Percentiles rank a stretch among this genome's conserved stretches.
Evolutionary conservation across 2,329 filamentous ascomycete species (phyloP).

Genomic region (Paracoccidioides lutzii): DNA sequence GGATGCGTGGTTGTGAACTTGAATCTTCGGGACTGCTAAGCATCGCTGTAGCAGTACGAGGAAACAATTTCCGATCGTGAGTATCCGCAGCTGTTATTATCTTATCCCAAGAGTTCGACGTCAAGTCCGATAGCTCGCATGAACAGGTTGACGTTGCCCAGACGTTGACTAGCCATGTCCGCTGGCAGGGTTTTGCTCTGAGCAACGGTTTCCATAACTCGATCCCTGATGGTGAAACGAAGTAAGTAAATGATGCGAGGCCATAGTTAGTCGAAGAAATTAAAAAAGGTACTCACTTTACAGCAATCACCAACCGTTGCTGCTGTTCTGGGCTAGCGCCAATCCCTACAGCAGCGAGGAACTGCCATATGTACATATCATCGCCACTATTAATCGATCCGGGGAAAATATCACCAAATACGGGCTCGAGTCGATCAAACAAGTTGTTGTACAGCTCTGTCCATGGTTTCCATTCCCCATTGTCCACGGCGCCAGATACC

Average conservation of each 20-base stretch:
- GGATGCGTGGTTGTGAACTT: not conserved
- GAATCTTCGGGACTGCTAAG: no score
- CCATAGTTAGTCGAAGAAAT: not conserved
- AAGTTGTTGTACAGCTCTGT: slow-evolving; percentile 69
- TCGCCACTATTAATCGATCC: slow-evolving; percentile 80
- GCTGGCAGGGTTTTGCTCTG: slow-evolving; percentile 80
- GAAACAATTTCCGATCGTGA: not conserved
- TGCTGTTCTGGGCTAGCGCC: slow-evolving; percentile 90
- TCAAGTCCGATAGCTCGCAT: slow-evolving; percentile 98
- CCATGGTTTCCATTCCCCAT: slow-evolving; percentile 73
- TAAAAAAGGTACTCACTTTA: slow-evolving; percentile 48
- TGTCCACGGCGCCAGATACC: slow-evolving; percentile 56
- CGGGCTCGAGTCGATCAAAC: slow-evolving; percentile 76
- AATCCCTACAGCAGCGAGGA: slow-evolving; percentile 87
- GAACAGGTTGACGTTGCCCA: slow-evolving; percentile 92
- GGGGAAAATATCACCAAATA: slow-evolving; percentile 76
- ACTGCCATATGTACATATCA: slow-evolving; percentile 96
- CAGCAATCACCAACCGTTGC: slow-evolving; percentile 81
- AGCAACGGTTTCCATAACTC: slow-evolving; percentile 87
- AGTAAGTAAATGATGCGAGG: slow-evolving; percentile 7
- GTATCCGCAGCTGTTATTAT: not conserved
- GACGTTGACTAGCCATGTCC: slow-evolving; percentile 68
- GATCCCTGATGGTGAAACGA: slow-evolving; percentile 42
- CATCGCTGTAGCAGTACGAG: not conserved
- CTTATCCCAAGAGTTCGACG: slow-evolving; percentile 60